Evolutionary conservation across 2,329 filamentous ascomycete species (phyloP).

Genomic region (Phaeomoniella chlamydospora): DNA sequence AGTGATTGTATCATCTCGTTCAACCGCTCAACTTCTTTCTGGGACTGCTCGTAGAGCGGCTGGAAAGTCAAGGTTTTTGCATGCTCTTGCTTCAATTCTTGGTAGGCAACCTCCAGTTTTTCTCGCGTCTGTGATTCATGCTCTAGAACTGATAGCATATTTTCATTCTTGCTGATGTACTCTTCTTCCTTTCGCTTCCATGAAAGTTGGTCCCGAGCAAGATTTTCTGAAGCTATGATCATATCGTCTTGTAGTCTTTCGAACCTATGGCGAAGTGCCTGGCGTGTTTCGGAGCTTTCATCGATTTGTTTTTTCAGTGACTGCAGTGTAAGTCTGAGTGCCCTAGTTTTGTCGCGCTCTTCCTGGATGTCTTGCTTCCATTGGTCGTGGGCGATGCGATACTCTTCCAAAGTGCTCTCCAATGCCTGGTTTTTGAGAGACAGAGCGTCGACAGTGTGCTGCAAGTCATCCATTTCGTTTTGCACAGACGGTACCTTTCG

Average conservation of each 20-base stretch:
- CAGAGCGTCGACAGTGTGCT: slow-evolving; percentile 36
- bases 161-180: slow-evolving; percentile 37
- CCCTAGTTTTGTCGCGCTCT: slow-evolving; percentile 49
- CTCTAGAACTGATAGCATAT: slow-evolving; percentile 43
- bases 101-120: slow-evolving; percentile 45
- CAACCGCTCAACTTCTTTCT: slow-evolving; percentile 48
- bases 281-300: slow-evolving; percentile 71
- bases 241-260: slow-evolving; percentile 79
- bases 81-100: slow-evolving; percentile 53
- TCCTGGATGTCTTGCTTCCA: slow-evolving; percentile 30
- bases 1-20: slow-evolving; percentile 37
- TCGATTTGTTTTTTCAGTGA: slow-evolving; percentile 60
- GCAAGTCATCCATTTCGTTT: slow-evolving; percentile 45
- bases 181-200: slow-evolving; percentile 56
- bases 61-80: slow-evolving; percentile 65
- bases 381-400: slow-evolving; percentile 43
- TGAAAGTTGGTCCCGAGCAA: slow-evolving; percentile 67
- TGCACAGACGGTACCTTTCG: slow-evolving; percentile 19
- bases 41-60: slow-evolving; percentile 56
- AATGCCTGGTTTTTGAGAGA: slow-evolving; percentile 46
- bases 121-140: slow-evolving; percentile 52
- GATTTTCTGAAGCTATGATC: slow-evolving; percentile 60
- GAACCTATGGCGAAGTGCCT: slow-evolving; percentile 73
- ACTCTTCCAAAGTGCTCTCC: slow-evolving; percentile 48
- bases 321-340: slow-evolving; percentile 36